These are phyloP conservation scores for Firmiana major DNA, from an alignment of 345 rosid genomes.

Conservation along the genomic window DNA sequence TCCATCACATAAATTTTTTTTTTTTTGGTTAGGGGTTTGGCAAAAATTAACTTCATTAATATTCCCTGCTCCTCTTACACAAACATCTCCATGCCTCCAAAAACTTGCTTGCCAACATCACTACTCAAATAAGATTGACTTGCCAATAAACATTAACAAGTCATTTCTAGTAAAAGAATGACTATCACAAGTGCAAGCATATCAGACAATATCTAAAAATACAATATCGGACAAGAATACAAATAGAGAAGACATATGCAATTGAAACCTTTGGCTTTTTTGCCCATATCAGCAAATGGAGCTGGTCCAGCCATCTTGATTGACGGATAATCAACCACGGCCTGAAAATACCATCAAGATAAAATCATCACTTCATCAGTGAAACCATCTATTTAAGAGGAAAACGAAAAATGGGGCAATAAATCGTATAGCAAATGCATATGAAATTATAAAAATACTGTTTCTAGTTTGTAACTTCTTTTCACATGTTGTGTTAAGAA, in stretches of 20 bases:
- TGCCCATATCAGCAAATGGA: constrained; percentile 69
- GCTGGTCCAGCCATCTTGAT: constrained; percentile 44
- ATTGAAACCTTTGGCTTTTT: constrained; percentile 59
- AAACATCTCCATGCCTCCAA: not conserved
- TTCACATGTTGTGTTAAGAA: not conserved
- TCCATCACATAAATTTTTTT: not conserved
- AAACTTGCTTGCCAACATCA: not conserved
- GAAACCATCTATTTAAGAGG: not conserved
- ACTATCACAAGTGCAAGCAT: not conserved
- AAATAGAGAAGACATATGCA: not conserved
- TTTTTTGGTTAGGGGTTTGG: not conserved
- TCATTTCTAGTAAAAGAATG: not conserved
- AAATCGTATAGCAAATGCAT: not conserved
- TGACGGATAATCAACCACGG: constrained; percentile 14
- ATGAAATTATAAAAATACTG: not conserved
- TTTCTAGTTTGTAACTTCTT: not conserved
- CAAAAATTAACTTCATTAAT: not conserved
- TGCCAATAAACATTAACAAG: not conserved
- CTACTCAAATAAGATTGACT: not conserved
- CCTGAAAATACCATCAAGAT: constrained; percentile 8
- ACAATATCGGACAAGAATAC: not conserved
- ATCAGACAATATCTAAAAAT: not conserved
- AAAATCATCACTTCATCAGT: not conserved
- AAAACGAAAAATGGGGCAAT: not conserved
- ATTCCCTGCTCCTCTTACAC: not conserved